These are phyloP conservation scores for Wallacemonas sp. DNA, from an alignment of 208 protist genomes.

Conservation along the genomic window DNA sequence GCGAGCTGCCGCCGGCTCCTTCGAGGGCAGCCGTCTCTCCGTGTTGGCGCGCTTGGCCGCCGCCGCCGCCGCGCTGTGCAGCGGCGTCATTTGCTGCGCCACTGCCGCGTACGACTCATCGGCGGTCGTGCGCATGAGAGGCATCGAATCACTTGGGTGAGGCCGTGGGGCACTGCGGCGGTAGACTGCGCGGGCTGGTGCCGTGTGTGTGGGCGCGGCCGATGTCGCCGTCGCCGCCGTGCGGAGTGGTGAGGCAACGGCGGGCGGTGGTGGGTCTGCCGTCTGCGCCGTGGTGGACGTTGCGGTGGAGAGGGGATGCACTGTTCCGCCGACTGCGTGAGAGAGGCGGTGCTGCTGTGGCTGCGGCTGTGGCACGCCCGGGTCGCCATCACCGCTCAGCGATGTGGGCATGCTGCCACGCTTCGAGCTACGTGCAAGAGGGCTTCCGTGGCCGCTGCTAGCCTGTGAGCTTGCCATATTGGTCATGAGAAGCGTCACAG, in stretches of 20 bases:
- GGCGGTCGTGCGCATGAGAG: not conserved
- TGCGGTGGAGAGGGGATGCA: too few relatives aligned
- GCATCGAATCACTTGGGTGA: slow-evolving; percentile 4
- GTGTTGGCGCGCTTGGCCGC: not conserved
- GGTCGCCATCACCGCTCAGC: too few relatives aligned
- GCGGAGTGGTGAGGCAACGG: not conserved
- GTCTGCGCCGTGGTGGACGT: too few relatives aligned
- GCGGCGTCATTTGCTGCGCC: not conserved
- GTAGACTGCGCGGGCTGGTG: not conserved
- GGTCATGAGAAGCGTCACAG: too few relatives aligned
- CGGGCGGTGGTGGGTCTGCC: too few relatives aligned
- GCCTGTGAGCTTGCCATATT: too few relatives aligned
- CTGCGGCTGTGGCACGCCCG: too few relatives aligned
- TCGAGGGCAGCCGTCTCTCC: not conserved
- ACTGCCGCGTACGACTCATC: not conserved
- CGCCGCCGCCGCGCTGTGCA: not conserved
- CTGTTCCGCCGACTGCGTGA: too few relatives aligned
- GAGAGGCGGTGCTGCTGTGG: too few relatives aligned
- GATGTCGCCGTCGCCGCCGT: not conserved
- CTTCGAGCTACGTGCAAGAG: too few relatives aligned
- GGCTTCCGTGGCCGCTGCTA: too few relatives aligned
- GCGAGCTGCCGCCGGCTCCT: not conserved
- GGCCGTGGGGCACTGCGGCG: not conserved
- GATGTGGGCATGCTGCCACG: too few relatives aligned
- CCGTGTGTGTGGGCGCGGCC: not conserved